Percentiles rank a stretch among this genome's conserved stretches.
These are phyloP conservation scores for Peterozyma toletana DNA, from an alignment of 805 yeast genomes.

Conservation along the genomic window DNA sequence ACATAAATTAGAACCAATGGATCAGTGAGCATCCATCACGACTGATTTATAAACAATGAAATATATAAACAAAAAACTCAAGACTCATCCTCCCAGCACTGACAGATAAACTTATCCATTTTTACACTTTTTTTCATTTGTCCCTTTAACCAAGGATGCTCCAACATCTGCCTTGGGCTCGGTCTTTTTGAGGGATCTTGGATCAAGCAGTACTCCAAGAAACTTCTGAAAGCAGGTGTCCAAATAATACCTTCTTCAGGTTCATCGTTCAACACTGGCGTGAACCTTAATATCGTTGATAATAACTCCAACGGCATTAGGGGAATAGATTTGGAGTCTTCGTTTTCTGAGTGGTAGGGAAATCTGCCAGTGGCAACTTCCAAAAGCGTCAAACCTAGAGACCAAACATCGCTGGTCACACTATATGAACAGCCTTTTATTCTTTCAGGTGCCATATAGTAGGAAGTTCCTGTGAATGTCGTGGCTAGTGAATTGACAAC, in stretches of 20 bases:
- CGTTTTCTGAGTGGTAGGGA: constrained; percentile 49
- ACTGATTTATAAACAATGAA: too few relatives aligned
- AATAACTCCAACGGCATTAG: constrained; percentile 80
- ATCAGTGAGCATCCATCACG: too few relatives aligned
- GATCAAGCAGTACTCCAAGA: constrained; percentile 71
- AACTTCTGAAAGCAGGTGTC: constrained; percentile 78
- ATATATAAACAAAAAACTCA: too few relatives aligned
- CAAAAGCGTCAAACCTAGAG: constrained; percentile 81
- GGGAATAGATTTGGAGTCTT: constrained; percentile 38
- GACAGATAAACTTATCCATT: constrained; percentile 79
- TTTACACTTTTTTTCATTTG: constrained; percentile 66
- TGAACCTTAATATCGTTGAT: constrained; percentile 71
- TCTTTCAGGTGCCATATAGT: constrained; percentile 98
- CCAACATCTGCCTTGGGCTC: constrained; percentile 86
- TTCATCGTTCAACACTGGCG: constrained; percentile 75
- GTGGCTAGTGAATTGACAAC: constrained; percentile 93
- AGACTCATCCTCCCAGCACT: constrained; percentile 48
- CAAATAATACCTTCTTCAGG: constrained; percentile 70
- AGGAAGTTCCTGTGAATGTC: constrained; percentile 95
- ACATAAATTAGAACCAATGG: too few relatives aligned
- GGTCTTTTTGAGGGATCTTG: constrained; percentile 80
- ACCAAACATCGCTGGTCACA: constrained; percentile 96
- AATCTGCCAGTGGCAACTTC: constrained; percentile 93
- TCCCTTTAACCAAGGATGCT: constrained; percentile 88
- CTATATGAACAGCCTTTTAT: constrained; percentile 94